Evolutionary conservation across 768 basidiomycete species (phyloP).

Genomic region (Auricularia auricula-judae): DNA sequence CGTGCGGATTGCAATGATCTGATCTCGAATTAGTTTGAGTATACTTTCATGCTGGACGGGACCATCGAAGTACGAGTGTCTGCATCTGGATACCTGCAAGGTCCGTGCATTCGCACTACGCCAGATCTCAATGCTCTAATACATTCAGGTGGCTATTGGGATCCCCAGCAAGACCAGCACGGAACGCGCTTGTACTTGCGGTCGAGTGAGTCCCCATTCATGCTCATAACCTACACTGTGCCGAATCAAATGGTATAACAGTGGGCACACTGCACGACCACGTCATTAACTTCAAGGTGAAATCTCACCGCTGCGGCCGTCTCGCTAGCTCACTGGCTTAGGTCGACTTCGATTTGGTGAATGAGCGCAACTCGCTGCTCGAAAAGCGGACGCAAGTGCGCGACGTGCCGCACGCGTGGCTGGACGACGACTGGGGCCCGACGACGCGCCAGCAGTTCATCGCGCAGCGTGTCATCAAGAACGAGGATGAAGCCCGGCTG

Average conservation of each 20-base stretch:
- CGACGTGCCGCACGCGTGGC: slow-evolving; percentile 41
- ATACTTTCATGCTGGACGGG: slow-evolving; percentile 54
- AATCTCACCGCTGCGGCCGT: not conserved
- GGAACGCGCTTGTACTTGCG: slow-evolving; percentile 45
- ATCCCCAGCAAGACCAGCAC: slow-evolving; percentile 35
- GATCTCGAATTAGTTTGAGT: slow-evolving; percentile 35
- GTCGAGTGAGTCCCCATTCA: slow-evolving; percentile 30
- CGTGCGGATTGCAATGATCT: too few species aligned
- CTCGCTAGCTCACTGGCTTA: slow-evolving; percentile 13
- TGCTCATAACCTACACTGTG: not conserved
- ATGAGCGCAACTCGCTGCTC: slow-evolving; percentile 45
- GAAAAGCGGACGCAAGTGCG: slow-evolving; percentile 40
- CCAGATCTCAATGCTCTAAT: not conserved
- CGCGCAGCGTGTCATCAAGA: slow-evolving; percentile 33
- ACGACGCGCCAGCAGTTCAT: slow-evolving; percentile 46
- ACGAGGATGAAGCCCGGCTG: slow-evolving; percentile 40
- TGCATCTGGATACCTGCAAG: slow-evolving; percentile 60
- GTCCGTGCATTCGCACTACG: not conserved
- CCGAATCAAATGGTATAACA: slow-evolving; percentile 8
- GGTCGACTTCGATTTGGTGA: slow-evolving; percentile 56
- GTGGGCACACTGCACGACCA: slow-evolving; percentile 63
- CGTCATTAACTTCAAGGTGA: slow-evolving; percentile 52
- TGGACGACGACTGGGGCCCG: slow-evolving; percentile 46
- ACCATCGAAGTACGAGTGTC: slow-evolving; percentile 58
- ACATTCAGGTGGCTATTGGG: slow-evolving; percentile 37